Conservation (phyloP, 495 filamentous ascomycete genomes). For the Penicillium tannophilum region DNA sequence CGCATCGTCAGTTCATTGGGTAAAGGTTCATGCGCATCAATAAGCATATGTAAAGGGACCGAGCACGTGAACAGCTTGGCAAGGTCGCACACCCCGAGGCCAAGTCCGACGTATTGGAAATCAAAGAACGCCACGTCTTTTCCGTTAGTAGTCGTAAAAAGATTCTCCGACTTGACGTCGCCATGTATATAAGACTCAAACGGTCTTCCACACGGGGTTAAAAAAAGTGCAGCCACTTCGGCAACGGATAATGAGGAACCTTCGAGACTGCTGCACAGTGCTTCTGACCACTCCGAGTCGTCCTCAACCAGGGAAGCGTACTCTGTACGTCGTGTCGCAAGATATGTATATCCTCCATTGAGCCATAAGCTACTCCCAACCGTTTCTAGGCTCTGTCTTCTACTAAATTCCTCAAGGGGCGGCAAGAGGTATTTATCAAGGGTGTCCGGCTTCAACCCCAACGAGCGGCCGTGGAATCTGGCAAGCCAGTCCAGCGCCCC, state of each 20-base stretch:
- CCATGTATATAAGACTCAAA: constrained; percentile 44
- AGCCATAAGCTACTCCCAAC: constrained; percentile 31
- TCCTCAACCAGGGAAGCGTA: constrained; percentile 33
- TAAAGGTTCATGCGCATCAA: constrained; percentile 25
- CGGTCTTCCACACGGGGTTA: constrained; percentile 32
- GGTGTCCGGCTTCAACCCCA: constrained; percentile 21
- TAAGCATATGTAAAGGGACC: constrained; percentile 35
- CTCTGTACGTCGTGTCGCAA: constrained; percentile 39
- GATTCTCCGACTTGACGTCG: constrained; percentile 47
- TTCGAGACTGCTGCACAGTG: constrained; percentile 21
- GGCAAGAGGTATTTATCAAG: constrained; percentile 31
- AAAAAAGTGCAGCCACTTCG: constrained; percentile 33
- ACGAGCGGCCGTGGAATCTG: constrained; percentile 31
- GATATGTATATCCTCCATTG: constrained; percentile 46
- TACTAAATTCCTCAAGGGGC: constrained; percentile 31
- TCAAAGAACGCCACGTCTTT: constrained; percentile 43
- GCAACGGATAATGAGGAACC: constrained; percentile 27
- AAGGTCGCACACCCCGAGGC: constrained; percentile 42
- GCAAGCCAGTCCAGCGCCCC: constrained; percentile 39
- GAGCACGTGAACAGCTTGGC: constrained; percentile 47
- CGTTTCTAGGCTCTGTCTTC: constrained; percentile 9
- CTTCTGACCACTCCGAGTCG: constrained; percentile 37
- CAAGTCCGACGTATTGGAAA: constrained; percentile 44
- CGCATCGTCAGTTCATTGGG: constrained; percentile 32
- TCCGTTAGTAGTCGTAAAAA: constrained; percentile 36